phyloP scores from a whole-genome alignment of 352 stramenopile species.

The Globisporangium echinulatum region DNA sequence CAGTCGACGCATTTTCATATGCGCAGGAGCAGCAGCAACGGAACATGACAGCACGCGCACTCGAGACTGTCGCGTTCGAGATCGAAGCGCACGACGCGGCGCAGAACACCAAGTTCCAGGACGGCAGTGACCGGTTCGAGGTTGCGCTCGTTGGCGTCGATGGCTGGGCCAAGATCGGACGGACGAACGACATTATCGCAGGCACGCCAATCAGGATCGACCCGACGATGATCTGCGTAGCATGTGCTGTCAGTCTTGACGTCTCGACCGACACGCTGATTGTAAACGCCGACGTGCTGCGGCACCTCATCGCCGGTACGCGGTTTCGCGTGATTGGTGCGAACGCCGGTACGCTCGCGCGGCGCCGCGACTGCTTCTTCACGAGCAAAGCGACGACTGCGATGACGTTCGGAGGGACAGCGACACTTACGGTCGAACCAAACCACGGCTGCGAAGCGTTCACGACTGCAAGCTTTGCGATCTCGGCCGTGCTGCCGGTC shows the following conservation, averaged over 20 bases:
- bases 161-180: constrained; percentile 85
- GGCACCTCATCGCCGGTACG: constrained; percentile 44
- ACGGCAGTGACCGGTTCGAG: constrained; percentile 73
- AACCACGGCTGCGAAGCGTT: constrained; percentile 60
- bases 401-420: constrained; percentile 18
- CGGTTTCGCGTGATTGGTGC: constrained; percentile 57
- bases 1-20: constrained; percentile 40
- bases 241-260: constrained; percentile 49
- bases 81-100: constrained; percentile 75
- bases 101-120: constrained; percentile 84
- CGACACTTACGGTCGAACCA: constrained; percentile 36
- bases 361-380: constrained; percentile 63
- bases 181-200: constrained; percentile 72
- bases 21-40: constrained; percentile 14
- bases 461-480: constrained; percentile 21
- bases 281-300: constrained; percentile 51
- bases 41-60: constrained; percentile 26
- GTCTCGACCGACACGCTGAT: constrained; percentile 35
- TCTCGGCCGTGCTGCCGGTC: constrained; percentile 47
- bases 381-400: constrained; percentile 37
- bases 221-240: constrained; percentile 41
- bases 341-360: constrained; percentile 48
- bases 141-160: constrained; percentile 73
- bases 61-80: constrained; percentile 57
- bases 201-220: constrained; percentile 31